A percentile compares a stretch with the other conserved stretches of the same genome.
These are phyloP conservation scores for Podaxis sp. DNA, from an alignment of 768 basidiomycete species.

Conservation along the genomic window DNA sequence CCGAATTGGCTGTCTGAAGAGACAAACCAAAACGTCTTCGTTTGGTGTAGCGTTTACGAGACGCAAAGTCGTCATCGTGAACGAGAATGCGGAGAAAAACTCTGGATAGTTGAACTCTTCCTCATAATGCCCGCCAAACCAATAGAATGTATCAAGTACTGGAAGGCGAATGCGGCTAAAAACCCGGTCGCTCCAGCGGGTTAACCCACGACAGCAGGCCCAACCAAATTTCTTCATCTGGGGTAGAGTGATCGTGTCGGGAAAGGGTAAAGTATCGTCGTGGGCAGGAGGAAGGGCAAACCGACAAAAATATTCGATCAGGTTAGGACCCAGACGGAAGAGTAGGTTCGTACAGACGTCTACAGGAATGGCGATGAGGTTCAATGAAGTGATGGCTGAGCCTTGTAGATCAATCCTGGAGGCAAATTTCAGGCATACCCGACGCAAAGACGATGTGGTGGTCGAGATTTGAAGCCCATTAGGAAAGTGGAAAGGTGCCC, in stretches of 20 bases:
- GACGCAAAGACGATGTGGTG: background rate
- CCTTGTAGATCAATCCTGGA: background rate
- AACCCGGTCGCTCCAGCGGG: background rate
- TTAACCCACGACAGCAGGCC: background rate
- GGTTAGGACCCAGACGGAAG: background rate
- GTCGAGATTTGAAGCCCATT: background rate
- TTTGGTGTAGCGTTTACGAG: background rate
- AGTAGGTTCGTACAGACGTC: background rate
- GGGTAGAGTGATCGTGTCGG: background rate
- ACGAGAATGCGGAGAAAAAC: background rate
- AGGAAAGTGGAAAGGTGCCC: background rate
- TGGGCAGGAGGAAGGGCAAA: background rate
- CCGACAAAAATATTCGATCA: background rate
- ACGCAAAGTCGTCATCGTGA: background rate
- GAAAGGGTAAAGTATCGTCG: background rate
- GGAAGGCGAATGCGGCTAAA: background rate
- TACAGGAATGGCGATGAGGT: background rate
- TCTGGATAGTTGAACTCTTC: background rate
- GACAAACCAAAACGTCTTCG: background rate
- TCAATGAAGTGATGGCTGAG: background rate
- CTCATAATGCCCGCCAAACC: background rate
- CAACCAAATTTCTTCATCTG: background rate
- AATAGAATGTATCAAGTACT: background rate
- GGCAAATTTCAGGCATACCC: background rate
- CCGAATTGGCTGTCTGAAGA: background rate